These are phyloP conservation scores for Teratosphaeria nubilosa DNA, from an alignment of 2,329 filamentous ascomycete species.

Conservation along the genomic window DNA sequence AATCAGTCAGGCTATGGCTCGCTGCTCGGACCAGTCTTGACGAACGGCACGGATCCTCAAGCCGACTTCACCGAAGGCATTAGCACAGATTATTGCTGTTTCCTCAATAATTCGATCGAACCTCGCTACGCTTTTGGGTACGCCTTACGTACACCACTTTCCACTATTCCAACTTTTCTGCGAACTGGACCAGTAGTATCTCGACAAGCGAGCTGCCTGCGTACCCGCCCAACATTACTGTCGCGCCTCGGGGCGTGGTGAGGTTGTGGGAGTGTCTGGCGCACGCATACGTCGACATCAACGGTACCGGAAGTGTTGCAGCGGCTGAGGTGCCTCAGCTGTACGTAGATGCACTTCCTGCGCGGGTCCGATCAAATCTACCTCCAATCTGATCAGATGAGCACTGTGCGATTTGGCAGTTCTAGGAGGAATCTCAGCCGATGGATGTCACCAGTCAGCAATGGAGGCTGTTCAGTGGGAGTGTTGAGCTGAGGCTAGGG, in stretches of 20 bases:
- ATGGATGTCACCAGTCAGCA: constrained; percentile 25
- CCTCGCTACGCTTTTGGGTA: constrained; percentile 75
- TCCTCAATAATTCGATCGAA: constrained; percentile 44
- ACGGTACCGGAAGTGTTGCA: constrained; percentile 48
- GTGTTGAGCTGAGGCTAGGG: constrained; percentile 7
- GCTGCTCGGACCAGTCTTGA: constrained; percentile 4
- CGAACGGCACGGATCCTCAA: constrained; percentile 60
- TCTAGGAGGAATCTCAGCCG: neutral
- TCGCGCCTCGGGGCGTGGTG: constrained; percentile 48
- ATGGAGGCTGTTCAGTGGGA: constrained; percentile 10
- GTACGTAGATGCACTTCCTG: constrained; percentile 32
- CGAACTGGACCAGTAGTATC: constrained; percentile 49
- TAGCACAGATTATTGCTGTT: constrained; percentile 72
- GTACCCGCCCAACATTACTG: constrained; percentile 44
- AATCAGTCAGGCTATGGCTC: constrained; percentile 13
- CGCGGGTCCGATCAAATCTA: constrained; percentile 14
- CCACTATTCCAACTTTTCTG: constrained; percentile 37
- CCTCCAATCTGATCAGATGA: neutral
- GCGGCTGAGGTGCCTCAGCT: constrained; percentile 47
- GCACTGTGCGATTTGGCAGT: neutral
- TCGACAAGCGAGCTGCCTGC: constrained; percentile 70
- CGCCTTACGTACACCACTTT: constrained; percentile 76
- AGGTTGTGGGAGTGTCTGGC: constrained; percentile 54
- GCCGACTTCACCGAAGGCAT: constrained; percentile 65
- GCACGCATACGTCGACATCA: constrained; percentile 44